phyloP scores from a whole-genome alignment of 148 eudicot genomes.

The Rhododendron williamsianum region DNA sequence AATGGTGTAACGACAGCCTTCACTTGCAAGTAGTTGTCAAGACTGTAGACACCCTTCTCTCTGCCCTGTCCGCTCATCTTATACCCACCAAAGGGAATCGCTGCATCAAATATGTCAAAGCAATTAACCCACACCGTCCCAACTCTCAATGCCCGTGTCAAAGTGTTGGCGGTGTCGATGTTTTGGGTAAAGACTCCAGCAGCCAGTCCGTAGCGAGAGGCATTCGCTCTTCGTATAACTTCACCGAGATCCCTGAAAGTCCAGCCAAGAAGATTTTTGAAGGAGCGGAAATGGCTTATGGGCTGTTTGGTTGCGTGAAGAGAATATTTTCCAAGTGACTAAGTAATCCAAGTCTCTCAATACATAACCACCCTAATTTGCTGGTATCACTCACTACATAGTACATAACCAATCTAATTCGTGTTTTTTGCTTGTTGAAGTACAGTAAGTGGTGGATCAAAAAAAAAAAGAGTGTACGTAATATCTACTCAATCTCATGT shows the following conservation, averaged over 20 bases:
- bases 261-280: not conserved
- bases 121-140: slow-evolving; percentile 83
- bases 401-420: not conserved
- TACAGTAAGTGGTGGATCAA: not conserved
- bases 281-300: not conserved
- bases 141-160: slow-evolving; percentile 59
- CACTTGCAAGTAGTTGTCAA: slow-evolving; percentile 65
- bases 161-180: slow-evolving; percentile 60
- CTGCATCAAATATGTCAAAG: slow-evolving; percentile 56
- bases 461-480: not conserved
- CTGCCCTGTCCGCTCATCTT: slow-evolving; percentile 82
- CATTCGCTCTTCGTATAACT: slow-evolving; percentile 63
- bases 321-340: not conserved
- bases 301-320: not conserved
- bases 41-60: slow-evolving; percentile 62
- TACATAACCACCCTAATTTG: not conserved
- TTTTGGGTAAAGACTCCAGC: slow-evolving; percentile 77
- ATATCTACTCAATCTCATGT: not conserved
- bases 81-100: slow-evolving; percentile 72
- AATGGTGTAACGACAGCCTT: slow-evolving; percentile 68
- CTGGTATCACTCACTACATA: not conserved
- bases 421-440: not conserved
- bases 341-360: not conserved
- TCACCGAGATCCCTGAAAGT: slow-evolving; percentile 50
- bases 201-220: slow-evolving; percentile 57